Evolutionary conservation across 257 asterid species (phyloP).

Genomic region (Solanum arcanum): DNA sequence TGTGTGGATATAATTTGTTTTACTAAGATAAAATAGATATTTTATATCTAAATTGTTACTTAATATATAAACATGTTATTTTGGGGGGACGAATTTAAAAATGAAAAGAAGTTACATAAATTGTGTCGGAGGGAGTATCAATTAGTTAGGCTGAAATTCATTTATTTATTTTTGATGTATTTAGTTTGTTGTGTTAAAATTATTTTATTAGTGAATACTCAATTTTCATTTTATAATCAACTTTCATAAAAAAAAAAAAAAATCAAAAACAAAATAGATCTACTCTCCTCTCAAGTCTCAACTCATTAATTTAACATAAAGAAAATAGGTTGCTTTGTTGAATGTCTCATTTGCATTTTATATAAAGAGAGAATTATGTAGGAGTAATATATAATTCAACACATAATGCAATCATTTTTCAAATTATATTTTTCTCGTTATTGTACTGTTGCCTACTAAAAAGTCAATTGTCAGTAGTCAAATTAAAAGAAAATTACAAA

Average conservation of each 20-base stretch:
- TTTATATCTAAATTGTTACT: no score
- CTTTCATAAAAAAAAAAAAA: neutral
- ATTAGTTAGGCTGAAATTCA: neutral
- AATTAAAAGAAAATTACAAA: neutral
- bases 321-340: neutral
- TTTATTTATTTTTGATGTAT: no score
- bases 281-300: neutral
- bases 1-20: no score
- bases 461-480: neutral
- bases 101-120: accelerated
- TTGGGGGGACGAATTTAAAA: accelerated
- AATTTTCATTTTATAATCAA: neutral
- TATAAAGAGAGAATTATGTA: neutral
- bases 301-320: neutral
- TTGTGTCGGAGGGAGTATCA: neutral
- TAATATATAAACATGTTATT: no score
- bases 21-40: no score
- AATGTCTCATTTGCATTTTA: neutral
- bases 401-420: neutral
- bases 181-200: neutral
- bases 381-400: neutral
- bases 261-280: neutral
- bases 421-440: neutral
- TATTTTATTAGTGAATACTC: neutral
- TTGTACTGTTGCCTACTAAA: neutral